Conservation (phyloP, 164 flowering plant species). For the Stephania japonica region DNA sequence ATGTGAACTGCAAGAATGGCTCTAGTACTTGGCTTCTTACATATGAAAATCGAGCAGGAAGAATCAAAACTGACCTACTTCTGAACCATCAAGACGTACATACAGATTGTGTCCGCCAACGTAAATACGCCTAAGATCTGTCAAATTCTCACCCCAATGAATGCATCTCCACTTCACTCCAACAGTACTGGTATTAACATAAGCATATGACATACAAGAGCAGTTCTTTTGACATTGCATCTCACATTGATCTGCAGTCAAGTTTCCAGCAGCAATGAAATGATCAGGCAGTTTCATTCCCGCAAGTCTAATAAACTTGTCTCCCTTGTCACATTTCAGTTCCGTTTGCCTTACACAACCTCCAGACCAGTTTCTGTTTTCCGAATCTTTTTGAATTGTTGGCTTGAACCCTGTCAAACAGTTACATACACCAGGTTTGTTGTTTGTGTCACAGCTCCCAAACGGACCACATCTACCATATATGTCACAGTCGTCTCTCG, state of each 20-base stretch:
- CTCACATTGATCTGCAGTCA: not conserved
- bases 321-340: not conserved
- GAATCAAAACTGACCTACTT: no score
- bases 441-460: slow-evolving; percentile 6
- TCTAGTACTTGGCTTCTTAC: no score
- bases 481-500: not conserved
- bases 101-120: not conserved
- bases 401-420: not conserved
- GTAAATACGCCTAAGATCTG: not conserved
- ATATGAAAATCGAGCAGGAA: no score
- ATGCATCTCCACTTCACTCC: not conserved
- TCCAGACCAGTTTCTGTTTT: not conserved
- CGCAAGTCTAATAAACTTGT: not conserved
- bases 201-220: not conserved
- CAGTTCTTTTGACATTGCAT: not conserved
- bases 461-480: slow-evolving; percentile 14
- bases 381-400: not conserved
- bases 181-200: not conserved
- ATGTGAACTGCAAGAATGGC: no score
- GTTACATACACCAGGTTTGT: not conserved
- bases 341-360: not conserved
- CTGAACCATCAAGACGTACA: no score
- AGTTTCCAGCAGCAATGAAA: not conserved
- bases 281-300: not conserved
- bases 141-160: not conserved